Evolutionary conservation across 2,329 filamentous ascomycete species (phyloP).

Genomic region (Sarocladium strictum): DNA sequence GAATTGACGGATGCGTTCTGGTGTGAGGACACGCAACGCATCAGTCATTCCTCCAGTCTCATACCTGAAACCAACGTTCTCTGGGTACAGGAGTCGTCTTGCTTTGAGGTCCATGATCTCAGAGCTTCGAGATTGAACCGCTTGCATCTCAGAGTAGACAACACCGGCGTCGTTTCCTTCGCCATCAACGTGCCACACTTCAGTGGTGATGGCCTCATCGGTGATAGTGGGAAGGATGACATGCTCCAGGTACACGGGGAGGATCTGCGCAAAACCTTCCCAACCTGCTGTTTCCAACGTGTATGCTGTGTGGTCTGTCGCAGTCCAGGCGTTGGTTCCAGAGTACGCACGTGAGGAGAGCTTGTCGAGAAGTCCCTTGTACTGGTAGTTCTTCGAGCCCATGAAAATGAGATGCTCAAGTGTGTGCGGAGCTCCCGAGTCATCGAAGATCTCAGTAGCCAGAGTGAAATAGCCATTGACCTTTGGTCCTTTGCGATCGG

Average conservation of each 20-base stretch:
- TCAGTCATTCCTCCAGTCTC: conserved; percentile 99
- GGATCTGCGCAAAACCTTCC: conserved; percentile 91
- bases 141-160: conserved; percentile 99
- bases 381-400: conserved; percentile 89
- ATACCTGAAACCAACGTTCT: conserved; percentile 88
- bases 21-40: conserved; percentile 75
- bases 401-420: conserved; percentile 81
- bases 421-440: conserved; percentile 86
- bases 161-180: conserved; percentile 93
- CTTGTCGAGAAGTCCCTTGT: conserved; percentile 93
- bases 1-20: conserved; percentile 88
- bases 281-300: conserved; percentile 92
- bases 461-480: conserved; percentile 91
- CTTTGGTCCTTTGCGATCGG: conserved; percentile 91
- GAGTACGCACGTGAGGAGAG: conserved; percentile 91
- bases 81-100: conserved; percentile 76
- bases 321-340: conserved; percentile 93
- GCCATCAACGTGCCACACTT: conserved; percentile 93
- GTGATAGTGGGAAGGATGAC: conserved; percentile 86
- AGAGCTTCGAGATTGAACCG: conserved; percentile 73
- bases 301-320: conserved; percentile 93
- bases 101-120: conserved; percentile 86
- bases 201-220: conserved; percentile 87
- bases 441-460: conserved; percentile 95
- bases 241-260: conserved; percentile 94